Evolutionary conservation across 305 asterid genomes (phyloP), one percentile per base, ranked within the genome.

Genomic region (Ajuga reptans): DNA sequence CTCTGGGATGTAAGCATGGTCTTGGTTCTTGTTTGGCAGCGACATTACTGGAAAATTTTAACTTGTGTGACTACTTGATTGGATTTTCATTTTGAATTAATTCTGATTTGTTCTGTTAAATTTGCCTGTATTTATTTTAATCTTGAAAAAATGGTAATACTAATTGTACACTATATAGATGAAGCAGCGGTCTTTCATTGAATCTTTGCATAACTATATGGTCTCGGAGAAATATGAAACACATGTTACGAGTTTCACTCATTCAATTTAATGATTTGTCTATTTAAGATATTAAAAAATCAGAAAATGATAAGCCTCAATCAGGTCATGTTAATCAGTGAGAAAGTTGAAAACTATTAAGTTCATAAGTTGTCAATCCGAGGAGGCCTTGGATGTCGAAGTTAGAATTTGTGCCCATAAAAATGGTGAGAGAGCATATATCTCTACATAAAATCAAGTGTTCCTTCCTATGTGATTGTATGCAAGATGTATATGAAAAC

Each of bases 251-350:
- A 52, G 18, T 34, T 43, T 46, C 2, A 12, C 56, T 24, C 60
- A 37, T 39, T 66, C 4, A 47, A 31, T 64, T 56, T 57, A 17
- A 45, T 66, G 16, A 9, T 49, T 52, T 58, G 53, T 43, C 66
- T 56, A 17, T 43, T 50, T 7, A 29, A 24, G 14, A 46, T 6
- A 72, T 9, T 46, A 14, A 14, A 10, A 57, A 12, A 24, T 67
- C 42, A 33, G 62, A 12, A 56, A 21, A 31, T 6, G 21, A 55
- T 72, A 46, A 55, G 36, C 64, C 75, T 71, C 34, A 37, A 29
- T 16, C 29, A 55, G 50, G 68, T 6, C 21, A 50, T 5, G 17
- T 55, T 43, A 18, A 9, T 16, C 21, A 65, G 46, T 57, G 11
- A 41, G 66, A 63, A 71, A 12, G 49, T 50, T 58, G 12, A 17